Evolutionary conservation across 148 eudicot genomes (phyloP).

Genomic region (Mesembryanthemum crystallinum): DNA sequence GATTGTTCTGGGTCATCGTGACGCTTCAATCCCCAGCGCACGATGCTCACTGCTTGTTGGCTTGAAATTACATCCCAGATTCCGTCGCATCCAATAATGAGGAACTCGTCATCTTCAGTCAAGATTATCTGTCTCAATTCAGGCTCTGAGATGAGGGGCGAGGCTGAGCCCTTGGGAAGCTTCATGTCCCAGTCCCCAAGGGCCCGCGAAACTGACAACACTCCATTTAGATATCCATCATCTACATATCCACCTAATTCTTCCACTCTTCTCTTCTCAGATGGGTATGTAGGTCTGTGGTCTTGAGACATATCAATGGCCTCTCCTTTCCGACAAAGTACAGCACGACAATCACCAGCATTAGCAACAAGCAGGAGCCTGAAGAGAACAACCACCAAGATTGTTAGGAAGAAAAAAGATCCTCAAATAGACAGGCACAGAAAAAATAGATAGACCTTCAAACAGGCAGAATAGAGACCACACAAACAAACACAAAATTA

Average conservation of each 20-base stretch:
- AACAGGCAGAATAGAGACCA: too few species aligned
- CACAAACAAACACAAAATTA: background rate
- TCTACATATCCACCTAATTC: constrained; percentile 68
- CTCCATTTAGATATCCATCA: constrained; percentile 76
- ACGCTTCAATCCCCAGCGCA: constrained; percentile 62
- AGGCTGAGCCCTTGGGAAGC: constrained; percentile 53
- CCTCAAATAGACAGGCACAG: background rate
- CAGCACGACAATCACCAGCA: constrained; percentile 85
- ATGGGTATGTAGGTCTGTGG: constrained; percentile 59
- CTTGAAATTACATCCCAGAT: constrained; percentile 88
- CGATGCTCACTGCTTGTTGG: constrained; percentile 71
- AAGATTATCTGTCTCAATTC: constrained; percentile 55
- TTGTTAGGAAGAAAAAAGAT: background rate
- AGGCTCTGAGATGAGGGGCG: constrained; percentile 75
- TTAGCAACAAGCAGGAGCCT: constrained; percentile 86
- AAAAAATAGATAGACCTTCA: background rate
- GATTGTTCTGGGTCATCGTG: constrained; percentile 75
- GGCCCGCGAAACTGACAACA: constrained; percentile 67
- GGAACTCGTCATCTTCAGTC: constrained; percentile 83
- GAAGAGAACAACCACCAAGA: constrained; percentile 4
- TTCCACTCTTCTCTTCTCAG: constrained; percentile 56
- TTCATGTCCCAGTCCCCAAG: constrained; percentile 93
- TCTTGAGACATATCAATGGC: constrained; percentile 85
- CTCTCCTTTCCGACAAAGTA: constrained; percentile 74
- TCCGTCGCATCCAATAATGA: constrained; percentile 81